These are phyloP conservation scores for Apiotrichum siamense DNA, from an alignment of 1,284 basidiomycete genomes.

Conservation along the genomic window DNA sequence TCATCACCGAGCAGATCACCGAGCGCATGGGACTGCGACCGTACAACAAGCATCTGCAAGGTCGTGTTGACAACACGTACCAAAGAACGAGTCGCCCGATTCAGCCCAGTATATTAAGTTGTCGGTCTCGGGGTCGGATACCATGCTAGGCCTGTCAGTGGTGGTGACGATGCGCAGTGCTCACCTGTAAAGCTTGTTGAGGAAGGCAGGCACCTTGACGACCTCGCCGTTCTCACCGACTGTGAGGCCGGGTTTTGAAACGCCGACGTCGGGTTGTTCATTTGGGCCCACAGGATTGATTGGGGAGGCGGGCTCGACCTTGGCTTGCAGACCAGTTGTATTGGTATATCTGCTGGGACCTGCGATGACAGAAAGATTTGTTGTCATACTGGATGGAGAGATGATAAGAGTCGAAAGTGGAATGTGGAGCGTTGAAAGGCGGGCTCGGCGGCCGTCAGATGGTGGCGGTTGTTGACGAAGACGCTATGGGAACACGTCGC, in stretches of 20 bases:
- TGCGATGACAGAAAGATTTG: slow-evolving; percentile 37
- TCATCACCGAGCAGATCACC: not conserved
- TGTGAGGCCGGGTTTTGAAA: slow-evolving; percentile 36
- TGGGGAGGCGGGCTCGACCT: slow-evolving; percentile 15
- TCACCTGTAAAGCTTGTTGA: slow-evolving; percentile 87
- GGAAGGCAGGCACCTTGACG: slow-evolving; percentile 65
- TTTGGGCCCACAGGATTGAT: slow-evolving; percentile 8
- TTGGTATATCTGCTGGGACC: slow-evolving; percentile 31
- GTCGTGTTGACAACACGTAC: slow-evolving; percentile 49
- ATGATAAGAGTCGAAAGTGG: not conserved
- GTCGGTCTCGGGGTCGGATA: slow-evolving; percentile 74
- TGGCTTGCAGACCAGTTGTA: slow-evolving; percentile 4
- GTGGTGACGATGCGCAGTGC: slow-evolving; percentile 33
- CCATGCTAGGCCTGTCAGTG: slow-evolving; percentile 60
- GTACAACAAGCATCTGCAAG: not conserved
- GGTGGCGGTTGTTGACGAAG: too few relatives aligned
- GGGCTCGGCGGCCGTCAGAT: too few relatives aligned
- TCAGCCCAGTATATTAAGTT: slow-evolving; percentile 86
- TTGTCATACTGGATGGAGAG: slow-evolving; percentile 27
- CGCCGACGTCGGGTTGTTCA: slow-evolving; percentile 7
- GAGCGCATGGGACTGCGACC: not conserved
- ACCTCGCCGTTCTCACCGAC: slow-evolving; percentile 45
- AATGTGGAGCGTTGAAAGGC: not conserved
- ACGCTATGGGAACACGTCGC: too few relatives aligned
- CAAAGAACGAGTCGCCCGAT: slow-evolving; percentile 82